A percentile compares a stretch with the other conserved stretches of the same genome.
Evolutionary conservation across 768 basidiomycete genomes (phyloP).

Genomic region (Paxillus involutus): DNA sequence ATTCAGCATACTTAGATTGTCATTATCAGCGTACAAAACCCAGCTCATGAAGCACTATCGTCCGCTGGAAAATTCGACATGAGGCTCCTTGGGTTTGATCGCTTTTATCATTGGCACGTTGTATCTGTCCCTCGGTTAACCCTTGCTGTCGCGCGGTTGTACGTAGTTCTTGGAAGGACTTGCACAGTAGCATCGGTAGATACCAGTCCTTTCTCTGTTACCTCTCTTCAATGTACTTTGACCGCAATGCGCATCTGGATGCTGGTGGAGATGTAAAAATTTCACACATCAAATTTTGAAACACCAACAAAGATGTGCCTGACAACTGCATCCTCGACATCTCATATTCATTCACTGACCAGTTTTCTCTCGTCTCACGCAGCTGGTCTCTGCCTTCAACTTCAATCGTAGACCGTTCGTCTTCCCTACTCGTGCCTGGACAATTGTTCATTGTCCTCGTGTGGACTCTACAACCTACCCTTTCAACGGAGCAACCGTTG

Average conservation of each 20-base stretch:
- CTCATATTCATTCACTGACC: neutral
- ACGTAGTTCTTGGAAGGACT: conserved; percentile 2
- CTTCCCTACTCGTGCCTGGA: neutral
- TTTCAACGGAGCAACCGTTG: neutral
- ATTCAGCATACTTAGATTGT: neutral
- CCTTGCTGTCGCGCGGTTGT: neutral
- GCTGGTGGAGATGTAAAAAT: no score
- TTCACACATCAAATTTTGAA: no score
- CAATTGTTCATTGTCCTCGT: neutral
- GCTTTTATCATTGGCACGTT: neutral
- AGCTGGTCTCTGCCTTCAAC: neutral
- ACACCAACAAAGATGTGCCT: neutral
- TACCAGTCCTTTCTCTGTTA: conserved; percentile 7
- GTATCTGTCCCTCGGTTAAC: neutral
- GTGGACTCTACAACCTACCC: neutral
- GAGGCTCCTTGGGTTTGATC: conserved; percentile 6
- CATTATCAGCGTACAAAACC: conserved; percentile 58
- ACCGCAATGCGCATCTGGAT: neutral
- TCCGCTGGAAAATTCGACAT: conserved; percentile 42
- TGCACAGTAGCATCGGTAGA: conserved; percentile 9
- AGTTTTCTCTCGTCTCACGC: neutral
- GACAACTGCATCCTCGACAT: neutral
- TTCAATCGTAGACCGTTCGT: neutral
- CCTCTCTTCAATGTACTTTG: conserved; percentile 11
- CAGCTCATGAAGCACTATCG: conserved; percentile 77